Conservation (phyloP, 345 rosid genomes). For the Euclidium syriacum region DNA sequence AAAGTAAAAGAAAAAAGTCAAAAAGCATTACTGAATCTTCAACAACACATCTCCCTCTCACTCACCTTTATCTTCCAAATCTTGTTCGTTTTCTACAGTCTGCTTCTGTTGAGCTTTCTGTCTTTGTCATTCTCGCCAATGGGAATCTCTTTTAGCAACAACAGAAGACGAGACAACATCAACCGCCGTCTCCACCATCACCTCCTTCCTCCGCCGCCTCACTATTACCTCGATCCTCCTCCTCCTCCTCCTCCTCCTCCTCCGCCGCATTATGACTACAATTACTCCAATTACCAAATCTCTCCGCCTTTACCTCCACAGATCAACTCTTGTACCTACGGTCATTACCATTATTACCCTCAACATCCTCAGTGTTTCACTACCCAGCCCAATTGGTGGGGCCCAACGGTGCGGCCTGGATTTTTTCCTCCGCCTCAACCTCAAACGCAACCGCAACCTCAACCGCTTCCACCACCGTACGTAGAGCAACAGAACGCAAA, state of each 20-base stretch:
- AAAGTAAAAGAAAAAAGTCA: not conserved
- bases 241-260: slow-evolving; percentile 36
- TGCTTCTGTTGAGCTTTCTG: slow-evolving; percentile 10
- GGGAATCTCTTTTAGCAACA: slow-evolving; percentile 71
- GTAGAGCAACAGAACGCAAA: slow-evolving; percentile 77
- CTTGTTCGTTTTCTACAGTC: slow-evolving; percentile 14
- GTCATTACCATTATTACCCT: slow-evolving; percentile 35
- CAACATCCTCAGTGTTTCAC: slow-evolving; percentile 44
- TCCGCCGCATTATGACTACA: slow-evolving; percentile 30
- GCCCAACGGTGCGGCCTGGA: slow-evolving; percentile 31
- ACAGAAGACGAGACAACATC: slow-evolving; percentile 58
- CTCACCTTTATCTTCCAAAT: not conserved
- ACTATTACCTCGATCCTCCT: slow-evolving; percentile 33
- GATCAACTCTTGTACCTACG: slow-evolving; percentile 43
- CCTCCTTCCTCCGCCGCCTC: slow-evolving; percentile 37
- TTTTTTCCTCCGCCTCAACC: slow-evolving; percentile 15
- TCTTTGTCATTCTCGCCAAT: slow-evolving; percentile 25
- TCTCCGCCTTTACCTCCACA: slow-evolving; percentile 38
- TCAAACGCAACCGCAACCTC: slow-evolving; percentile 17
- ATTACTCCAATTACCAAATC: slow-evolving; percentile 11
- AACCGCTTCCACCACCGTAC: slow-evolving; percentile 42
- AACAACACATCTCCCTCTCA: not conserved
- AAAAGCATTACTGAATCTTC: slow-evolving; percentile 14
- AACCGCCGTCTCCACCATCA: slow-evolving; percentile 33
- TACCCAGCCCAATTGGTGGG: slow-evolving; percentile 54